A percentile compares a stretch with the other conserved stretches of the same genome.
Conservation (phyloP, 2,329 filamentous ascomycete genomes). For the Venturia pyrina region DNA sequence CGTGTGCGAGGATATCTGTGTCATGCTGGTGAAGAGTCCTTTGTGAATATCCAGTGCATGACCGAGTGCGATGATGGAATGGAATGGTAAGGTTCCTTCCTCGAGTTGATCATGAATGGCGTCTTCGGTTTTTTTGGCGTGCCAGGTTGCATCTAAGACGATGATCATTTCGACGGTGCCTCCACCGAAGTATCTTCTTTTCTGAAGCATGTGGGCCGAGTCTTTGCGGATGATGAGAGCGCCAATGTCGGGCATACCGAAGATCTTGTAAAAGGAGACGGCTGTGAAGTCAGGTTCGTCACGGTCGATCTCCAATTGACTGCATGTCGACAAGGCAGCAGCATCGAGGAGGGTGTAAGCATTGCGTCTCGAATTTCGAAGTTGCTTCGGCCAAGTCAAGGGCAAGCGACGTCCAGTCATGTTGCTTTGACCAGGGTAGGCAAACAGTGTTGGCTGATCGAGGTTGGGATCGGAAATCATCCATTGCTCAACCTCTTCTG, state of each 20-base stretch:
- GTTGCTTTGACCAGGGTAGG: constrained; percentile 30
- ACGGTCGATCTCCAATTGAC: constrained; percentile 45
- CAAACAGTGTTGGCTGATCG: constrained; percentile 24
- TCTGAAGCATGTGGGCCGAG: constrained; percentile 45
- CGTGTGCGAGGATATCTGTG: constrained; percentile 49
- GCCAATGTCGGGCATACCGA: constrained; percentile 54
- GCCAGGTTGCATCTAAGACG: constrained; percentile 42
- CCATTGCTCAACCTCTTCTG: constrained; percentile 33
- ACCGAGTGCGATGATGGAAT: constrained; percentile 52
- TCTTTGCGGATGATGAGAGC: constrained; percentile 47
- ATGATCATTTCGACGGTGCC: constrained; percentile 55
- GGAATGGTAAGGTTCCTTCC: constrained; percentile 57
- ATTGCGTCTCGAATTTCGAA: constrained; percentile 4
- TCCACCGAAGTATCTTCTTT: constrained; percentile 56
- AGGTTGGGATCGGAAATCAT: constrained; percentile 29
- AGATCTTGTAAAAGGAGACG: constrained; percentile 57
- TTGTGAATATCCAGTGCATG: constrained; percentile 49
- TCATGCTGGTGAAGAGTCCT: constrained; percentile 48
- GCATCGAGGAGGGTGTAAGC: constrained; percentile 49
- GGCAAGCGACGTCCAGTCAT: constrained; percentile 29
- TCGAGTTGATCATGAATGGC: constrained; percentile 50
- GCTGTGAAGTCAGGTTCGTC: constrained; percentile 50
- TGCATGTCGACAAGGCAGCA: constrained; percentile 55
- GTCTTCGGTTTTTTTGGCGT: constrained; percentile 40
- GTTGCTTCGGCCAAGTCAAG: constrained; percentile 21